Evolutionary conservation across 805 yeast species (phyloP).

Genomic region (Kuraishia hungarica): DNA sequence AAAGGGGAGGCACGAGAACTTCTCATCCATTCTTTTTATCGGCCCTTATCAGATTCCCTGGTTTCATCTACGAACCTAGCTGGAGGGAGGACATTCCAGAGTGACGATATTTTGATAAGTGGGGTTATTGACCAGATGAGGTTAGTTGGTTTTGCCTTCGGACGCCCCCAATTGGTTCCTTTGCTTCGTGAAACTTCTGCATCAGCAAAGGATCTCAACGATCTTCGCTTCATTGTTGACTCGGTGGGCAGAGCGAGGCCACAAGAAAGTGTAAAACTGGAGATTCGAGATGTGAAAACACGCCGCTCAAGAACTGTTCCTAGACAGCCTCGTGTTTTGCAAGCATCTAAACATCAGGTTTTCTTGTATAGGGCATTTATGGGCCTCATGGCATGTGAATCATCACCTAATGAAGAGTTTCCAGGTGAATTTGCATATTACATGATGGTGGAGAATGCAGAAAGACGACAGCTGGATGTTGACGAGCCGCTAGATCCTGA

Average conservation of each 20-base stretch:
- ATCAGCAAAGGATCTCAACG: neutral
- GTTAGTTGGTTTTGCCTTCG: conserved; percentile 6
- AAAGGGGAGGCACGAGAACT: conserved; percentile 57
- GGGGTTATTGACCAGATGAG: conserved; percentile 54
- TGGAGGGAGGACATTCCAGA: conserved; percentile 4
- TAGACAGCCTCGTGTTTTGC: conserved; percentile 35
- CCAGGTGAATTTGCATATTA: conserved; percentile 24
- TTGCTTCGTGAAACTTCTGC: neutral
- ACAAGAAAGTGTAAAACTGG: conserved; percentile 21
- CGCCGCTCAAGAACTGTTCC: conserved; percentile 38
- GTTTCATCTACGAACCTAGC: conserved; percentile 3
- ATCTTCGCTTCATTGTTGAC: neutral
- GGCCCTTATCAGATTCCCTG: conserved; percentile 15
- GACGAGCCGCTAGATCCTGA: conserved; percentile 39
- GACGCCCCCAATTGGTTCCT: neutral
- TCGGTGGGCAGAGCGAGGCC: neutral
- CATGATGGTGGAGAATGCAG: conserved; percentile 36
- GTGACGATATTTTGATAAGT: conserved; percentile 36
- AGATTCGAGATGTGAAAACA: conserved; percentile 56
- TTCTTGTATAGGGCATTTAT: conserved; percentile 47
- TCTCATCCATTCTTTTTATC: conserved; percentile 42
- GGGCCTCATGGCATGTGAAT: conserved; percentile 23
- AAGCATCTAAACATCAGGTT: conserved; percentile 49
- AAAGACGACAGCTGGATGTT: conserved; percentile 36
- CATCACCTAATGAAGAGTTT: conserved; percentile 6